Evolutionary conservation across 257 asterid species (phyloP), one percentile per base, ranked within the genome.

Genomic region (Penstemon eatonii): DNA sequence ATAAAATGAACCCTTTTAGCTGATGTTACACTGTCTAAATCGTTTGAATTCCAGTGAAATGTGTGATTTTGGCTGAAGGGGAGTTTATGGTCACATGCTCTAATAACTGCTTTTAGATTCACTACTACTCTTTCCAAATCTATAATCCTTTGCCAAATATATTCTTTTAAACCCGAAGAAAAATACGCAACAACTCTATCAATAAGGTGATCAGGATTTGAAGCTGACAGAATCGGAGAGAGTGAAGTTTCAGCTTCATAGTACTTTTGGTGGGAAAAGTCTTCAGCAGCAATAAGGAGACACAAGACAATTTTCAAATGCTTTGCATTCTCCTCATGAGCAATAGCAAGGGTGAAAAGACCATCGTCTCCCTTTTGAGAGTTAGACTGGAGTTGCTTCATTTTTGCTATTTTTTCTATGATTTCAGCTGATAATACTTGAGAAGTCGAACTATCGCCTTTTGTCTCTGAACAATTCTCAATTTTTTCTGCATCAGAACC

Each of bases 141-240:
- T 45, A 68, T 49, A 50, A 19, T 36, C 2, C 74, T 49, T 61
- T 49, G 73, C 84, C 54, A 46, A 33, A 1, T 38, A 39, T 4
- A 83, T 80, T 66, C 69, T 79, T 73, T 73, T 38, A 83, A 81
- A 42, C 82, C 80, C 33, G 53, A 71, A 3, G 69, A 19, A 3
- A 79, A 70, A 13, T 60, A 84, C 7, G 59, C 36, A 12, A 72
- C 68, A 0, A 74, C 51, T 43, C 81, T 78, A 37, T 76, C 74
- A 7, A 81, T 52, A 4, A 78, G 70, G 56, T 40, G 73, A 5
- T 67, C 69, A n/a, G 44, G 10, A 12, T 5, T 57, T 2, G 77
- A 73, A 68, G 79, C 73, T 3, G 71, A 51, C 5, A 3, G 46
- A 8, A 43, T 38, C 51, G 75, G 46, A 8, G 7, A 25, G 45